Conservation (phyloP, 148 eudicot genomes). For the Rhododendron griersonianum region DNA sequence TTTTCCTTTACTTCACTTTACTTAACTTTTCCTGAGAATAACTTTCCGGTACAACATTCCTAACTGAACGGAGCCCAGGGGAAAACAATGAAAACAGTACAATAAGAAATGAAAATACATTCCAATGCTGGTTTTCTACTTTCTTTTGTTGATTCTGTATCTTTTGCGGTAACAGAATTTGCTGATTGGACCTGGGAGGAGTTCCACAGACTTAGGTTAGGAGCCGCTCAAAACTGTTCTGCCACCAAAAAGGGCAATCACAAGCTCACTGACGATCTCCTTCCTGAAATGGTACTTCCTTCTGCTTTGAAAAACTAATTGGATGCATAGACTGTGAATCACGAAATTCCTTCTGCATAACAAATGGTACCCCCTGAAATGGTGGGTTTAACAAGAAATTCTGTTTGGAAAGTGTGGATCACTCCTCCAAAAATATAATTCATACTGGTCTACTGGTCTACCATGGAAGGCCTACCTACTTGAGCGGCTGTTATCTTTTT, state of each 20-base stretch:
- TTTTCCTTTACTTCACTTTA: too few relatives aligned
- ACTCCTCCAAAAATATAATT: not conserved
- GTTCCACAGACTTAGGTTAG: constrained; percentile 59
- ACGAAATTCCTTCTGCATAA: not conserved
- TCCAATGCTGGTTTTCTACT: not conserved
- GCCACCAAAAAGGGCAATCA: constrained; percentile 85
- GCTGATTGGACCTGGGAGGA: constrained; percentile 97
- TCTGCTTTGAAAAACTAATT: not conserved
- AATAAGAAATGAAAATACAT: not conserved
- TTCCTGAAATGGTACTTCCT: constrained; percentile 59
- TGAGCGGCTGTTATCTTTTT: not conserved
- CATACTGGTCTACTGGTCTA: not conserved
- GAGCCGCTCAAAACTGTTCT: constrained; percentile 97
- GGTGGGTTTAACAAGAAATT: not conserved
- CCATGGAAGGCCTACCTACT: not conserved
- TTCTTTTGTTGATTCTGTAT: constrained; percentile 5
- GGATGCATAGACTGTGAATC: not conserved
- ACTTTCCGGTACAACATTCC: too few relatives aligned
- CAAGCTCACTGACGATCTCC: constrained; percentile 53
- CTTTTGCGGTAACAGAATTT: constrained; percentile 45
- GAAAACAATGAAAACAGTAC: not conserved
- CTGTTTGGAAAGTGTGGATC: not conserved
- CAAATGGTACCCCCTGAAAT: not conserved
- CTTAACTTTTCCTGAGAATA: too few relatives aligned
- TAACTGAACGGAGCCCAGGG: not conserved